Conservation (phyloP, 345 rosid genomes). For the Microthlaspi erraticum region DNA sequence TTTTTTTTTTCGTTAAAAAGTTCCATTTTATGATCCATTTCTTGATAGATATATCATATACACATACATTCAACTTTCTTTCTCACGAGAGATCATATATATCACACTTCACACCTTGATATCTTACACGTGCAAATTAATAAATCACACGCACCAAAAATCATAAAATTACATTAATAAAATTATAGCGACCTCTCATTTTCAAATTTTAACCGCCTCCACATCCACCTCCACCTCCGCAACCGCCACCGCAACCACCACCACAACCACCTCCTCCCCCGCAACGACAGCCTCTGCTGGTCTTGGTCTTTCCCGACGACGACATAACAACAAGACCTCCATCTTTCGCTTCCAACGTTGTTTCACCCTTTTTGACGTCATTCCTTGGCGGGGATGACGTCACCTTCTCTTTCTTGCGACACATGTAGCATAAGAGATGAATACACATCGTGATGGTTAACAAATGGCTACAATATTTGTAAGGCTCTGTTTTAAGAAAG, state of each 20-base stretch:
- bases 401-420: background rate
- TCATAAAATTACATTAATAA: background rate
- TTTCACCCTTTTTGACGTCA: slow-evolving; percentile 16
- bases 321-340: slow-evolving; percentile 35
- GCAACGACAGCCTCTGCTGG: background rate
- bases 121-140: background rate
- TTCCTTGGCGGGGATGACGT: background rate
- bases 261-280: background rate
- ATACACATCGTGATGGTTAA: slow-evolving; percentile 1
- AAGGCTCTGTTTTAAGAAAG: background rate
- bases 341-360: slow-evolving; percentile 10
- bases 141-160: slow-evolving; percentile 12
- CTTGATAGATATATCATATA: background rate
- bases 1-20: too few relatives aligned
- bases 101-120: slow-evolving; percentile 6
- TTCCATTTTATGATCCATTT: too few relatives aligned
- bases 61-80: background rate
- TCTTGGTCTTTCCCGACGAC: slow-evolving; percentile 18
- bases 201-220: slow-evolving; percentile 2
- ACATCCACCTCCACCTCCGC: slow-evolving; percentile 23
- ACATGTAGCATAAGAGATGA: slow-evolving; percentile 11
- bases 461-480: background rate
- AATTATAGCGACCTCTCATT: background rate
- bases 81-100: background rate
- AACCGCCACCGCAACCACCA: background rate